These are phyloP conservation scores for Amanita inopinata DNA, from an alignment of 768 basidiomycete genomes.

Conservation along the genomic window DNA sequence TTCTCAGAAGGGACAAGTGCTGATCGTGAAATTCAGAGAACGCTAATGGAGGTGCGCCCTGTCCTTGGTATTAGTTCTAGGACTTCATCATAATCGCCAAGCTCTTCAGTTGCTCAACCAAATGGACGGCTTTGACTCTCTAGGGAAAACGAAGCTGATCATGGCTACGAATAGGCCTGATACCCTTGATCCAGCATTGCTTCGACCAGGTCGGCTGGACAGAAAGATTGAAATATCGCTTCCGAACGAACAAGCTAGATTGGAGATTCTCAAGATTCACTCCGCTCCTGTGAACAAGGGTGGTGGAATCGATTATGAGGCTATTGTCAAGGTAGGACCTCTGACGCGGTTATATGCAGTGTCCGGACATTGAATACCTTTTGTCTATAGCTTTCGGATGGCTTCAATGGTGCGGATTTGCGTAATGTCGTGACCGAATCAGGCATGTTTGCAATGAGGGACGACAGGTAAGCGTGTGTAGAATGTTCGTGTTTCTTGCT, in stretches of 20 bases:
- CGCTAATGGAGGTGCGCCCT: slow-evolving; percentile 85
- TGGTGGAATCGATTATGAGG: slow-evolving; percentile 95
- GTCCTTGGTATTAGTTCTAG: neutral
- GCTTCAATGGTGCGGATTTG: slow-evolving; percentile 94
- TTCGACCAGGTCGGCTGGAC: slow-evolving; percentile 93
- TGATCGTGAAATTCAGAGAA: slow-evolving; percentile 97
- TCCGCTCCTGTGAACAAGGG: slow-evolving; percentile 88
- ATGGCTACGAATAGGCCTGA: slow-evolving; percentile 99
- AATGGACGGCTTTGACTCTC: slow-evolving; percentile 98
- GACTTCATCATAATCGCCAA: neutral
- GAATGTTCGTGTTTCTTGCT: neutral
- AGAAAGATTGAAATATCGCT: slow-evolving; percentile 97
- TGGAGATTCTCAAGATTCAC: slow-evolving; percentile 98
- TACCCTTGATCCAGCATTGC: slow-evolving; percentile 91
- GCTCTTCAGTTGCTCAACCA: slow-evolving; percentile 80
- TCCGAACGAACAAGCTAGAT: slow-evolving; percentile 92
- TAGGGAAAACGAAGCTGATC: slow-evolving; percentile 92
- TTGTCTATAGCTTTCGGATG: slow-evolving; percentile 62
- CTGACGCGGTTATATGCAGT: neutral
- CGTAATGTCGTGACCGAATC: slow-evolving; percentile 93
- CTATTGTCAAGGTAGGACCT: slow-evolving; percentile 77
- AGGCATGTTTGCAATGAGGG: slow-evolving; percentile 98
- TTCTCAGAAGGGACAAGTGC: slow-evolving; percentile 95
- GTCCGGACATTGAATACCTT: neutral
- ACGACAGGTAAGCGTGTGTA: slow-evolving; percentile 65